phyloP scores from a whole-genome alignment of 257 asterid genomes.

The Nicotiana attenuata region DNA sequence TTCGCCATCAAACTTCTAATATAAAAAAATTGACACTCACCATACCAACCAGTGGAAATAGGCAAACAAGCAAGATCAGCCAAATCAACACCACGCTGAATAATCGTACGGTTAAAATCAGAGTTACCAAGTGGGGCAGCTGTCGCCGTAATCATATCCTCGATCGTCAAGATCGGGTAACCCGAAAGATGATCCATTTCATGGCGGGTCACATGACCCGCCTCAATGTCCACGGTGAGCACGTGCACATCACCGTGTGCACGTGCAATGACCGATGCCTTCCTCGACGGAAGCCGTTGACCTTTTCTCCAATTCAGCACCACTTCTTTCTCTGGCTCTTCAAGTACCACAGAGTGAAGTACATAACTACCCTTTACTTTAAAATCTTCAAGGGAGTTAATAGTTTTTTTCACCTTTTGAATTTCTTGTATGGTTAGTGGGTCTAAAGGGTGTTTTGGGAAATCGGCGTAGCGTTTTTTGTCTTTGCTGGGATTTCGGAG shows the following conservation, averaged over 20 bases:
- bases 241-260: slow-evolving; percentile 40
- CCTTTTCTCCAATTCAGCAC: slow-evolving; percentile 67
- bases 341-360: slow-evolving; percentile 68
- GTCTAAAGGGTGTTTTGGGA: slow-evolving; percentile 87
- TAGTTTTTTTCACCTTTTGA: slow-evolving; percentile 29
- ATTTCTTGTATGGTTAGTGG: slow-evolving; percentile 70
- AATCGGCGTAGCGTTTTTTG: slow-evolving; percentile 37
- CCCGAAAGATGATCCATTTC: slow-evolving; percentile 49
- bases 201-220: slow-evolving; percentile 39
- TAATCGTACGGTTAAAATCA: slow-evolving; percentile 76
- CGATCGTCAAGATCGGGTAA: slow-evolving; percentile 81
- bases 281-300: slow-evolving; percentile 49
- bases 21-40: slow-evolving; percentile 24
- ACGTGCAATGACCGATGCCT: slow-evolving; percentile 83
- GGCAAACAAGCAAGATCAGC: slow-evolving; percentile 83
- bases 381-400: slow-evolving; percentile 34
- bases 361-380: slow-evolving; percentile 35
- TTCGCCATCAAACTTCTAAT: too few relatives aligned
- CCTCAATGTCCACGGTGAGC: slow-evolving; percentile 52
- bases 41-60: slow-evolving; percentile 82
- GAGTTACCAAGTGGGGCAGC: slow-evolving; percentile 71
- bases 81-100: slow-evolving; percentile 76
- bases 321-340: slow-evolving; percentile 60
- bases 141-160: slow-evolving; percentile 68
- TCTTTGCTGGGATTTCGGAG: slow-evolving; percentile 16